A percentile compares a stretch with the other conserved stretches of the same genome.
Evolutionary conservation across 2,329 filamentous ascomycete genomes (phyloP).

Genomic region (Claviceps pazoutovae): DNA sequence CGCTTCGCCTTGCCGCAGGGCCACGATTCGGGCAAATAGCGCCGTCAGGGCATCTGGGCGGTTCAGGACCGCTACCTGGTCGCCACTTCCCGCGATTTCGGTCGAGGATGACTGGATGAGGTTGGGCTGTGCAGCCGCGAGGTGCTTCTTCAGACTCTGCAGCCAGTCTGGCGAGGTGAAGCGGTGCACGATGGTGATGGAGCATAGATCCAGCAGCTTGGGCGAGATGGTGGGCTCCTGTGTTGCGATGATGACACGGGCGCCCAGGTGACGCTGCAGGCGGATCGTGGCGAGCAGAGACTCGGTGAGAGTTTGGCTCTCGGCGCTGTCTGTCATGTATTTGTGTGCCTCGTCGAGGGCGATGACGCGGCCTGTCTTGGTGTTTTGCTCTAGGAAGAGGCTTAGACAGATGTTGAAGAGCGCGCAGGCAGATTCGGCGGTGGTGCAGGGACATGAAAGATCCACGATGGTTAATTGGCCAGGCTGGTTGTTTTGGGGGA

Average conservation of each 20-base stretch:
- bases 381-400: conserved; percentile 44
- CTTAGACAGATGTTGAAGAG: conserved; percentile 60
- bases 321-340: conserved; percentile 45
- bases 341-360: conserved; percentile 71
- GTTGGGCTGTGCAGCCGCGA: conserved; percentile 23
- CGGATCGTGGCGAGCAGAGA: conserved; percentile 49
- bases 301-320: conserved; percentile 45
- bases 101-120: neutral
- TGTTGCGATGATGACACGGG: conserved; percentile 56
- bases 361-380: conserved; percentile 40
- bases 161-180: conserved; percentile 57
- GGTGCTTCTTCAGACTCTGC: conserved; percentile 24
- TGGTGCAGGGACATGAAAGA: conserved; percentile 58
- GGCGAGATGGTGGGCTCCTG: conserved; percentile 64
- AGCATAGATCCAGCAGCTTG: conserved; percentile 55
- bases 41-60: conserved; percentile 8
- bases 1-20: conserved; percentile 29
- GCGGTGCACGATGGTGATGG: conserved; percentile 56
- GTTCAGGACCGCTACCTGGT: neutral
- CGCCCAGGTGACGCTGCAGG: conserved; percentile 54
- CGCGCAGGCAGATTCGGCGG: conserved; percentile 50
- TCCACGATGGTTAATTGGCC: conserved; percentile 39
- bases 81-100: neutral
- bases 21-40: conserved; percentile 29
- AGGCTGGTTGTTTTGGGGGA: conserved; percentile 6